Evolutionary conservation across 805 yeast species (phyloP), one percentile per base, ranked within the genome.

Genomic region (Lachancea nothofagi): DNA sequence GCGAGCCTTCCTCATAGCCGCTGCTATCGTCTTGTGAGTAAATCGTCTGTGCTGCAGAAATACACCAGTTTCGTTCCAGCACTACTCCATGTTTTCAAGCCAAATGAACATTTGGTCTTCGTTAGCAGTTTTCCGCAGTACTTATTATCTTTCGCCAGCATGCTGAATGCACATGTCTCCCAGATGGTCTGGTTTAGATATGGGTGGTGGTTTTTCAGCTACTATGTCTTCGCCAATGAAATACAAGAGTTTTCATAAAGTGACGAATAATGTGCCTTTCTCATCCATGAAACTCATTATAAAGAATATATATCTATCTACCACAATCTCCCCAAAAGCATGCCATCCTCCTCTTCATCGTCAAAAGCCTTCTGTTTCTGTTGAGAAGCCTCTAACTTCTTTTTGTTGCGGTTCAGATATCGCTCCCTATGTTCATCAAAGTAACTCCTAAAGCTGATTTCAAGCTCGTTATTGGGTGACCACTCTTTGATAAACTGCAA

Each of bases 101-200:
- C 26, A 31, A 32, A 50, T 47, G 40, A 51, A 47, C 36, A 64
- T 48, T 59, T 65, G 43, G 53, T 66, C 41, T 65, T 61, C 41
- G 62, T 71, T 29, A 65, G 33, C 47, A 53, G 53, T 9, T 65
- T 26, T 52, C 58, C 45, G 23, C 57, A 53, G 32, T 58, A 60
- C 33, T 42, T 64, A 1, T 40, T 65, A 10, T 54, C 72, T 4
- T 68, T 79, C 40, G 72, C 82, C 0, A 83, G 95, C 3, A 87
- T 90, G 96, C 65, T 80, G 2, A 70, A 71, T 47, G 95, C 83
- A 2, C 97, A 93, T 62, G 70, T 70, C 46, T 78, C 95, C 2
- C 98, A 93, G 60, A 84, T 93, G 84, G 89, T 83, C 7, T 90
- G 97, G 97, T 93, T 82, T 60, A 71, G 98, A 49, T 84, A 83